Evolutionary conservation across 2,329 filamentous ascomycete species (phyloP).

Genomic region (Penicillium aurantiogriseum): DNA sequence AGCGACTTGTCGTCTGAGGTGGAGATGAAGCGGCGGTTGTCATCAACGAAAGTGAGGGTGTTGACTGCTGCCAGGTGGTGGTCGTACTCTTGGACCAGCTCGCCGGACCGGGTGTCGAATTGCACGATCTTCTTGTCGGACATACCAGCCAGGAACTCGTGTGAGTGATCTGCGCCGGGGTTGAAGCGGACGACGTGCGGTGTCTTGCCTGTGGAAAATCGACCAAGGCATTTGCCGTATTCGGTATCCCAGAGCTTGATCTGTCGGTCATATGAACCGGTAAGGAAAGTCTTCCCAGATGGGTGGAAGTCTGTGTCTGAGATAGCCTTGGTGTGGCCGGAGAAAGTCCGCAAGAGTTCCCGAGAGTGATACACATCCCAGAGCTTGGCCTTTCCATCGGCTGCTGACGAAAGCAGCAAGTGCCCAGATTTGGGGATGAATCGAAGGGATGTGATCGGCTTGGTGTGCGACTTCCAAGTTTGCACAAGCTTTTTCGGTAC

Average conservation of each 20-base stretch:
- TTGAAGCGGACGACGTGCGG: slow-evolving; percentile 95
- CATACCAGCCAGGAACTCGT: slow-evolving; percentile 95
- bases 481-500: slow-evolving; percentile 93
- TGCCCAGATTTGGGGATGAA: slow-evolving; percentile 90
- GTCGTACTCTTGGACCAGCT: slow-evolving; percentile 95
- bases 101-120: slow-evolving; percentile 80
- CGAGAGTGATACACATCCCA: slow-evolving; percentile 92
- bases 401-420: slow-evolving; percentile 81
- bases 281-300: slow-evolving; percentile 80
- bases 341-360: slow-evolving; percentile 86
- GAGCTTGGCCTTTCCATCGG: slow-evolving; percentile 86
- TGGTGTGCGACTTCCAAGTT: slow-evolving; percentile 81
- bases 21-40: slow-evolving; percentile 92
- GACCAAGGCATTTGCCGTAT: slow-evolving; percentile 80
- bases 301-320: slow-evolving; percentile 87
- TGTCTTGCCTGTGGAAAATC: slow-evolving; percentile 91
- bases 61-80: slow-evolving; percentile 98
- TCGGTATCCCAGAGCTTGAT: slow-evolving; percentile 99
- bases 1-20: slow-evolving; percentile 97
- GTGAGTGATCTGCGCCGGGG: slow-evolving; percentile 69
- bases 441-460: slow-evolving; percentile 81
- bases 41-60: slow-evolving; percentile 93
- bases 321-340: slow-evolving; percentile 83
- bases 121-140: slow-evolving; percentile 99
- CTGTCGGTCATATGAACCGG: slow-evolving; percentile 87